Evolutionary conservation across 306 rosid genomes (phyloP).

Genomic region (Rosa multiflora): DNA sequence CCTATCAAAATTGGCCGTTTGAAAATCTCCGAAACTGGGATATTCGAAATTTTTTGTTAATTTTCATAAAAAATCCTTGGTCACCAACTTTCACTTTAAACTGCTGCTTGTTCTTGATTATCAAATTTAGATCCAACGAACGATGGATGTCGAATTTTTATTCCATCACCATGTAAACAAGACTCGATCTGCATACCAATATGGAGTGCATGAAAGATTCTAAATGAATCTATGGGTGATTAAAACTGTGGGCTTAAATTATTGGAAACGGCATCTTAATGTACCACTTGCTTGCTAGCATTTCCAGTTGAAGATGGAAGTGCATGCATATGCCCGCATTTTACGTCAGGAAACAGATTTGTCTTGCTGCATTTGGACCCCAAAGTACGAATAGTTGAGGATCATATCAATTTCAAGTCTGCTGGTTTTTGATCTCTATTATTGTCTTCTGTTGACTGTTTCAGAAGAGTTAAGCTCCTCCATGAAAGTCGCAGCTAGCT

Average conservation of each 20-base stretch:
- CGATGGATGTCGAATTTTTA: too few species aligned
- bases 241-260: not conserved
- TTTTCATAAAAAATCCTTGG: too few species aligned
- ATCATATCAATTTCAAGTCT: not conserved
- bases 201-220: too few species aligned
- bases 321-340: not conserved
- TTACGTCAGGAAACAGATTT: not conserved
- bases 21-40: too few species aligned
- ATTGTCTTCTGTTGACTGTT: conserved; percentile 3
- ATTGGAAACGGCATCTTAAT: not conserved
- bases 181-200: too few species aligned
- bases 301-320: not conserved
- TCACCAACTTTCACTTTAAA: too few species aligned
- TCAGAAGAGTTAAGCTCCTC: not conserved
- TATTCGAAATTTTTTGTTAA: too few species aligned
- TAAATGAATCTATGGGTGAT: too few species aligned
- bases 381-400: not conserved
- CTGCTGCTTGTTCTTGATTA: too few species aligned
- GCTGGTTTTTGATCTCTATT: not conserved
- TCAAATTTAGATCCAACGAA: too few species aligned
- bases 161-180: not conserved
- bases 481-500: not conserved
- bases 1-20: too few species aligned
- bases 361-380: not conserved
- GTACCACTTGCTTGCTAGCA: not conserved